A percentile compares a stretch with the other conserved stretches of the same genome.
phyloP scores from a whole-genome alignment of 1,284 basidiomycete species.

The Leccinum colubrinum region DNA sequence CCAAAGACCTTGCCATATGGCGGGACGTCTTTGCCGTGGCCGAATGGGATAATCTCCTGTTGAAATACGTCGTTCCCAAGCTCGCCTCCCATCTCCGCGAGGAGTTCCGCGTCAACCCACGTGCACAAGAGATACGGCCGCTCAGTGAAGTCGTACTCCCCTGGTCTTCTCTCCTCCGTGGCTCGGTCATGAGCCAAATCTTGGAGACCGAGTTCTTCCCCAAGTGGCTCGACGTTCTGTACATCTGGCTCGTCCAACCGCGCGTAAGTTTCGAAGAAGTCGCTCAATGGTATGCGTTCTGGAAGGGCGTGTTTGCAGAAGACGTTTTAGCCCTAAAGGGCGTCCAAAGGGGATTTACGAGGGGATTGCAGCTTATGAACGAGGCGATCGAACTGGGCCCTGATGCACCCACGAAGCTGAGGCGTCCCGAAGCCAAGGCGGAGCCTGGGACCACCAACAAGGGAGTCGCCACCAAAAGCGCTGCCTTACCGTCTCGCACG shows the following conservation, averaged over 20 bases:
- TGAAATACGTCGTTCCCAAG: slow-evolving; percentile 91
- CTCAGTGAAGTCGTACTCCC: slow-evolving; percentile 68
- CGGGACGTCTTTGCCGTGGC: slow-evolving; percentile 74
- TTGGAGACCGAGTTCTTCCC: slow-evolving; percentile 93
- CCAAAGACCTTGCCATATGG: slow-evolving; percentile 76
- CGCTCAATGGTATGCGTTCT: slow-evolving; percentile 87
- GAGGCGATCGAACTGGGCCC: slow-evolving; percentile 83
- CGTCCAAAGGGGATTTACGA: slow-evolving; percentile 77
- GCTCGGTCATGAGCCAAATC: slow-evolving; percentile 76
- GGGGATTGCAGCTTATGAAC: slow-evolving; percentile 90
- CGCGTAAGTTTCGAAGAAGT: slow-evolving; percentile 87
- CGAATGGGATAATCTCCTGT: slow-evolving; percentile 91
- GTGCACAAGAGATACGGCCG: slow-evolving; percentile 84
- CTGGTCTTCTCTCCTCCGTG: slow-evolving; percentile 76
- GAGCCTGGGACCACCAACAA: slow-evolving; percentile 33
- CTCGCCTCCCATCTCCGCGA: slow-evolving; percentile 78
- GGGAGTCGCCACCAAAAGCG: slow-evolving; percentile 12
- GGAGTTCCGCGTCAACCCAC: slow-evolving; percentile 86
- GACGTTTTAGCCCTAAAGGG: slow-evolving; percentile 61
- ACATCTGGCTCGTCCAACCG: slow-evolving; percentile 88
- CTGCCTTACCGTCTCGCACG: slow-evolving; percentile 43
- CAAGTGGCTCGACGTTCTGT: slow-evolving; percentile 92
- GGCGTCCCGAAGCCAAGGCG: slow-evolving; percentile 58
- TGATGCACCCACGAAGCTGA: slow-evolving; percentile 64
- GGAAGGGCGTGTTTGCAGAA: slow-evolving; percentile 82